Conservation (phyloP, 2,329 filamentous ascomycete species). For the Xylaria sp. region DNA sequence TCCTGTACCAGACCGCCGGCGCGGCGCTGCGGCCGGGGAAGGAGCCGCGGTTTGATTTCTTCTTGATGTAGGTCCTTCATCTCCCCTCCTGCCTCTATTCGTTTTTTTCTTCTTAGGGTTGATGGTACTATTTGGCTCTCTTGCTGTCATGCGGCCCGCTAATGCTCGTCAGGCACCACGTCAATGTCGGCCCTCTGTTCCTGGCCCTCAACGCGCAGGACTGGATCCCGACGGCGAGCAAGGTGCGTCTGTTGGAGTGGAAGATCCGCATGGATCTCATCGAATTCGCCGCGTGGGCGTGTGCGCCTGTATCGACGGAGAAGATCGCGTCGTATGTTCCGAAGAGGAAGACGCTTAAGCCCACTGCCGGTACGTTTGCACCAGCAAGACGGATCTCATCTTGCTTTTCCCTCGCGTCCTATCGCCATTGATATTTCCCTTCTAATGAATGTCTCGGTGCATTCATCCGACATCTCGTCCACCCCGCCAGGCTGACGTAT, state of each 20-base stretch:
- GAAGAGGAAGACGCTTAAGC: slow-evolving; percentile 44
- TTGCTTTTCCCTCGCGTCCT: no score
- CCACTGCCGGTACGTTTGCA: slow-evolving; percentile 51
- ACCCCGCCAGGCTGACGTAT: no score
- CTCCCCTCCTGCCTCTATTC: not conserved
- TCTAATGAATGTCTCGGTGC: no score
- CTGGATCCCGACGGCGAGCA: slow-evolving; percentile 66
- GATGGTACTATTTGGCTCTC: no score
- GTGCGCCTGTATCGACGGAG: slow-evolving; percentile 63
- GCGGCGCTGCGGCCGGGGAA: slow-evolving; percentile 70
- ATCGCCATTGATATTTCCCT: no score
- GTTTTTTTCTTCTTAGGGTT: no score
- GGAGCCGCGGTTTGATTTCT: slow-evolving; percentile 80
- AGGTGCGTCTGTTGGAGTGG: slow-evolving; percentile 77
- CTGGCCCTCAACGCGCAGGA: slow-evolving; percentile 65
- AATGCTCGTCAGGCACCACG: slow-evolving; percentile 73
- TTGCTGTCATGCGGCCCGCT: no score
- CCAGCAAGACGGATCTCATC: no score
- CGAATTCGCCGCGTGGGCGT: slow-evolving; percentile 73
- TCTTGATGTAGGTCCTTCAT: slow-evolving; percentile 56
- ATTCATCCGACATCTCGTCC: not conserved
- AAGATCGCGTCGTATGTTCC: slow-evolving; percentile 66
- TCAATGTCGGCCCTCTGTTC: slow-evolving; percentile 77
- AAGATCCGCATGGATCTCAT: slow-evolving; percentile 78
- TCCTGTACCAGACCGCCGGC: slow-evolving; percentile 54